These are phyloP conservation scores for Tanacetum coccineum DNA, from an alignment of 129 eudicot species.

Conservation along the genomic window DNA sequence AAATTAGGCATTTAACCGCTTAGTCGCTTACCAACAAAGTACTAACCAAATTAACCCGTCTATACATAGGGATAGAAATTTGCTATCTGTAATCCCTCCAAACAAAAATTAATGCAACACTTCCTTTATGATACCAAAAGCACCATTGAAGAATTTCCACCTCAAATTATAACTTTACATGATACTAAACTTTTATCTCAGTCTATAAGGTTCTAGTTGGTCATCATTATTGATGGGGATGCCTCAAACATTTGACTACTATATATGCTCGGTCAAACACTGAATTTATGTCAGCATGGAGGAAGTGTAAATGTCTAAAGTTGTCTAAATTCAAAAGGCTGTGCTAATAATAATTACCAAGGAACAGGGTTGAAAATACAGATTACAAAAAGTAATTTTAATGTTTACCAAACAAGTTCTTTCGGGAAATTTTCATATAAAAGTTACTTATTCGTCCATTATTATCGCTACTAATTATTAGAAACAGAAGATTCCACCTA, in stretches of 20 bases:
- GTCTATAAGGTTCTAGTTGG: background rate
- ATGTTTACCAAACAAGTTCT: background rate
- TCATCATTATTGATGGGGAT: background rate
- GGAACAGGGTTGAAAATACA: background rate
- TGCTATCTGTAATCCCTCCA: too few species aligned
- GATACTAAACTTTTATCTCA: too few species aligned
- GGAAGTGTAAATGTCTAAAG: background rate
- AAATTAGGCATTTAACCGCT: too few species aligned
- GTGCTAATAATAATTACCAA: background rate
- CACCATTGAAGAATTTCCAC: too few species aligned
- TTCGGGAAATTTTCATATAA: background rate
- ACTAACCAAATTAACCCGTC: too few species aligned
- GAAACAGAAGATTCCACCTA: background rate
- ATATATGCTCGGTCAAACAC: background rate
- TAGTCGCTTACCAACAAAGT: too few species aligned
- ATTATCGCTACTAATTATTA: too few species aligned
- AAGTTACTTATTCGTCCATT: too few species aligned
- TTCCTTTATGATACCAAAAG: too few species aligned
- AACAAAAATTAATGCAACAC: too few species aligned
- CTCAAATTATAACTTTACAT: too few species aligned
- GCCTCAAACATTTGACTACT: background rate
- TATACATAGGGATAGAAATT: too few species aligned
- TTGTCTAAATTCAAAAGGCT: background rate
- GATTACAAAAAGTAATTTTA: background rate
- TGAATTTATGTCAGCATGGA: background rate